Evolutionary conservation across 169 alveolate genomes (phyloP).

Genomic region (Plasmodium cynomolgi): DNA sequence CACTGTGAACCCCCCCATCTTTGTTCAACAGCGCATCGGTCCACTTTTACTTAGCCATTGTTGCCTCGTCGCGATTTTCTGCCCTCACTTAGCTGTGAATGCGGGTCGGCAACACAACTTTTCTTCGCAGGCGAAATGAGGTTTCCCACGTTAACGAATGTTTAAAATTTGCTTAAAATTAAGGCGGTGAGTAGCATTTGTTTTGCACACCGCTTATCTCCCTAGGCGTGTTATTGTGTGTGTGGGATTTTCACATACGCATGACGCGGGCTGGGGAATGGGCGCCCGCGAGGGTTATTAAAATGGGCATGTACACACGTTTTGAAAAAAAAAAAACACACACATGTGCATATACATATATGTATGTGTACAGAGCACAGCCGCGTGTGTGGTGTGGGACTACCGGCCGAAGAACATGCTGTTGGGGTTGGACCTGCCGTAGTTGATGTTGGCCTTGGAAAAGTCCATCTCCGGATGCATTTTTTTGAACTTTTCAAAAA

Average conservation of each 20-base stretch:
- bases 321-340: not conserved
- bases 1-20: not conserved
- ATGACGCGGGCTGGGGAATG: not conserved
- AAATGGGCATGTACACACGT: not conserved
- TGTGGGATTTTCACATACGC: not conserved
- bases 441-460: conserved; percentile 94
- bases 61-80: not conserved
- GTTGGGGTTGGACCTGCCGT: conserved; percentile 75
- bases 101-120: not conserved
- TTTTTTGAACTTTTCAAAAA: conserved; percentile 94
- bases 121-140: not conserved
- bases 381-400: not conserved
- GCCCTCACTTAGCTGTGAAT: not conserved
- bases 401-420: conserved; percentile 36
- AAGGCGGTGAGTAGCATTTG: not conserved
- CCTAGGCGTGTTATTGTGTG: not conserved
- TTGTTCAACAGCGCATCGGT: not conserved
- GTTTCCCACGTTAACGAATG: not conserved
- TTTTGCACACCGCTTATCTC: not conserved
- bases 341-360: not conserved
- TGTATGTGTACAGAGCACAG: not conserved
- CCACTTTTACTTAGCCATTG: not conserved
- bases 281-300: not conserved
- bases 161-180: not conserved
- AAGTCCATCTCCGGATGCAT: conserved; percentile 99